These are phyloP conservation scores for Lentinula edodes DNA, from an alignment of 768 basidiomycete species.

Conservation along the genomic window DNA sequence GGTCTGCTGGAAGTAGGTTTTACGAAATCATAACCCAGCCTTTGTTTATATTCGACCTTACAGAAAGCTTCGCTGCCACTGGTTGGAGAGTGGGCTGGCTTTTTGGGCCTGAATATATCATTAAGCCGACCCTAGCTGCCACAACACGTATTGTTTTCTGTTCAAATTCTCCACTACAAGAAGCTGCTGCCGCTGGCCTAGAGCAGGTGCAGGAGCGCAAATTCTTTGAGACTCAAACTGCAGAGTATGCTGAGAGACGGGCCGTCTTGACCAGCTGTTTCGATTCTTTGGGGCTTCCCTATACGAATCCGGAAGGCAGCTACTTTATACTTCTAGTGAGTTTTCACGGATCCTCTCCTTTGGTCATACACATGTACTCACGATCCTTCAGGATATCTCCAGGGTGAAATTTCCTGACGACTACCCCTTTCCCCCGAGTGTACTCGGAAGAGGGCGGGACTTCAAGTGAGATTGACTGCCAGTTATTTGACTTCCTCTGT, in stretches of 20 bases:
- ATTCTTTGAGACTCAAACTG: slow-evolving; percentile 74
- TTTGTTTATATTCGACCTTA: neutral
- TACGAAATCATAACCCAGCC: neutral
- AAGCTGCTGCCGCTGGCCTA: slow-evolving; percentile 86
- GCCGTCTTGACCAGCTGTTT: slow-evolving; percentile 72
- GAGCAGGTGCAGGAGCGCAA: slow-evolving; percentile 66
- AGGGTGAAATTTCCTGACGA: slow-evolving; percentile 74
- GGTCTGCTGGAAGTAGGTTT: slow-evolving; percentile 86
- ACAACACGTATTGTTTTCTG: slow-evolving; percentile 94
- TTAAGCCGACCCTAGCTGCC: slow-evolving; percentile 83
- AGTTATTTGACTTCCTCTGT: slow-evolving; percentile 2
- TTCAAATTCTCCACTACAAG: slow-evolving; percentile 91
- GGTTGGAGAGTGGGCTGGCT: slow-evolving; percentile 99
- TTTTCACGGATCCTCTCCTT: neutral
- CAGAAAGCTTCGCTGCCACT: slow-evolving; percentile 94
- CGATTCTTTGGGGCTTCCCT: slow-evolving; percentile 76
- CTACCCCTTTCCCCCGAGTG: slow-evolving; percentile 73
- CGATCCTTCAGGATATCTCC: slow-evolving; percentile 59
- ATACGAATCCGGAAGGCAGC: slow-evolving; percentile 83
- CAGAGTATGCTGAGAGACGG: slow-evolving; percentile 79
- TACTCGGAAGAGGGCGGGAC: slow-evolving; percentile 78
- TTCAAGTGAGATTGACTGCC: slow-evolving; percentile 53
- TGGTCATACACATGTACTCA: slow-evolving; percentile 6
- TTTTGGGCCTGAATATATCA: slow-evolving; percentile 79
- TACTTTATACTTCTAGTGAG: slow-evolving; percentile 87